Evolutionary conservation across 2,329 filamentous ascomycete genomes (phyloP).

Genomic region (Mycogone perniciosa): DNA sequence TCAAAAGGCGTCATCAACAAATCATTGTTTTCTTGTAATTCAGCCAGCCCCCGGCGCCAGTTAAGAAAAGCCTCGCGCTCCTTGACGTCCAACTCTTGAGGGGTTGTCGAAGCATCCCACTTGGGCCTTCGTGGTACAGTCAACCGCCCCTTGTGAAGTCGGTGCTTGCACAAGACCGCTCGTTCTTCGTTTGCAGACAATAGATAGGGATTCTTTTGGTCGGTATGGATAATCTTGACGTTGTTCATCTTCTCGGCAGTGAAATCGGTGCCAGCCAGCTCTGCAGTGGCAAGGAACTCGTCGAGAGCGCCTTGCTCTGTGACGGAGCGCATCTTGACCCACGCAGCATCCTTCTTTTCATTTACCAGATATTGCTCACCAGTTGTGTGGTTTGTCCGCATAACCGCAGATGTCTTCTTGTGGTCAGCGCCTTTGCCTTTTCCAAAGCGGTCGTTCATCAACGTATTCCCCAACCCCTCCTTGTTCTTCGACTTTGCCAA

Average conservation of each 20-base stretch:
- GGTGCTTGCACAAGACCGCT: slow-evolving; percentile 71
- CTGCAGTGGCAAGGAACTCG: slow-evolving; percentile 91
- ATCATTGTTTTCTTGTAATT: slow-evolving; percentile 90
- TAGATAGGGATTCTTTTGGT: slow-evolving; percentile 92
- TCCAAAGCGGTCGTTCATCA: slow-evolving; percentile 98
- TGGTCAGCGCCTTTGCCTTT: slow-evolving; percentile 82
- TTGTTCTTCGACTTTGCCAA: slow-evolving; percentile 88
- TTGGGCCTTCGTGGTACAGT: slow-evolving; percentile 85
- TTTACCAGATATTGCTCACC: slow-evolving; percentile 92
- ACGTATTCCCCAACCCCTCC: slow-evolving; percentile 89
- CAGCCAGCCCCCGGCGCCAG: slow-evolving; percentile 86
- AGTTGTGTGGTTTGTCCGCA: slow-evolving; percentile 68
- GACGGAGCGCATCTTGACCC: slow-evolving; percentile 99
- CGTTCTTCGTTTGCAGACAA: slow-evolving; percentile 80
- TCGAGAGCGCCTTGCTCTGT: slow-evolving; percentile 95
- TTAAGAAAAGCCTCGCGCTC: slow-evolving; percentile 78
- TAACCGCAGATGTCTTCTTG: slow-evolving; percentile 57
- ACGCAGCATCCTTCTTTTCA: slow-evolving; percentile 81
- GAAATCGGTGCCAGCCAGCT: slow-evolving; percentile 97
- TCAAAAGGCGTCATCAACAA: slow-evolving; percentile 97
- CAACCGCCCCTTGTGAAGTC: slow-evolving; percentile 67
- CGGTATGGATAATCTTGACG: slow-evolving; percentile 95
- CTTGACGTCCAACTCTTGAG: slow-evolving; percentile 67
- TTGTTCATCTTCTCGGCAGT: slow-evolving; percentile 99
- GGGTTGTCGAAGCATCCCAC: slow-evolving; percentile 83